These are phyloP conservation scores for Cephalotrichum gorgonifer DNA, from an alignment of 2,329 filamentous ascomycete species.

Conservation along the genomic window DNA sequence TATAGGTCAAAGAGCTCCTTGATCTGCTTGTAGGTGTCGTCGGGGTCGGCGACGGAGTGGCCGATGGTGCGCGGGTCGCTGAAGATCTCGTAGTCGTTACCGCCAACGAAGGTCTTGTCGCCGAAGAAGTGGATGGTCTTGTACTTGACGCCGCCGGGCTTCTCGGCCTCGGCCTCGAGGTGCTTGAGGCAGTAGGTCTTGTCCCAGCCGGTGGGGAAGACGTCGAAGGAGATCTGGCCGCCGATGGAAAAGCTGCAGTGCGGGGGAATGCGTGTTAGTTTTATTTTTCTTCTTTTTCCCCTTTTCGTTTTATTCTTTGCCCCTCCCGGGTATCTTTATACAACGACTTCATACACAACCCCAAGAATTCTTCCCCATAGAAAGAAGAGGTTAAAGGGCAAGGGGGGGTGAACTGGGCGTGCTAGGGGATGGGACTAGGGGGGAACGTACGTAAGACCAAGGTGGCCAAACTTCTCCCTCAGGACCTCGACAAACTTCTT, in stretches of 20 bases:
- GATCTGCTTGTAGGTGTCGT: constrained; percentile 71
- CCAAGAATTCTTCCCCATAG: no score
- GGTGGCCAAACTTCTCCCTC: constrained; percentile 70
- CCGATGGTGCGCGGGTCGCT: constrained; percentile 71
- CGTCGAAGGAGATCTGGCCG: constrained; percentile 95
- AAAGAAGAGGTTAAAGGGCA: constrained; percentile 2
- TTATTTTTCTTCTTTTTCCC: not conserved
- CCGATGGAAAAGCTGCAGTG: constrained; percentile 72
- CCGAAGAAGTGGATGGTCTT: constrained; percentile 95
- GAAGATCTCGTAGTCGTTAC: constrained; percentile 96
- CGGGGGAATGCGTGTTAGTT: not conserved
- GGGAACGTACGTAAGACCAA: constrained; percentile 64
- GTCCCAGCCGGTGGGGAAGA: constrained; percentile 96
- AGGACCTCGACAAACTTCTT: constrained; percentile 66
- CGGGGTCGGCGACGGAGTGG: constrained; percentile 70
- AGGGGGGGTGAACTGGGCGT: not conserved
- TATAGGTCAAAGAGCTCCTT: constrained; percentile 70
- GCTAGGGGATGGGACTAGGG: not conserved
- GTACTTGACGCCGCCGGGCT: constrained; percentile 63
- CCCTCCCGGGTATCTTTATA: no score
- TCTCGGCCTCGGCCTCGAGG: constrained; percentile 68
- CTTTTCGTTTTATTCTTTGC: not conserved
- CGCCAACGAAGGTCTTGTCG: constrained; percentile 84
- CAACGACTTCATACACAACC: no score
- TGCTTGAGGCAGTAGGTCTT: constrained; percentile 95